Percentiles rank a stretch among this genome's conserved stretches.
Evolutionary conservation across 768 basidiomycete species (phyloP).

Genomic region (Porpolomopsis calyptriformis): DNA sequence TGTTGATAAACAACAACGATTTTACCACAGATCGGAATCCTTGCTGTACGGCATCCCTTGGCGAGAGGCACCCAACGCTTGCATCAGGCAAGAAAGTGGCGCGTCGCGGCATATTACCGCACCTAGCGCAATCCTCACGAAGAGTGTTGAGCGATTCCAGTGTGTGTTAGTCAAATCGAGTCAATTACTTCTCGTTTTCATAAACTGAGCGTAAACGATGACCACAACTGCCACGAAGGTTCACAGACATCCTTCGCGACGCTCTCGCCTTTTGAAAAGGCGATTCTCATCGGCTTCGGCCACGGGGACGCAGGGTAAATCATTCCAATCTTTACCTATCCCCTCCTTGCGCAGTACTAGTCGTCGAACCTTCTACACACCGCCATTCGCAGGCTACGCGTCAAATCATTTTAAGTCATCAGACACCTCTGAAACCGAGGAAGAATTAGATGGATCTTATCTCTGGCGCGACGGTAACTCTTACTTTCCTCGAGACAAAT

Average conservation of each 20-base stretch:
- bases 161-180: no score
- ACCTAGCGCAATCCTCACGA: no score
- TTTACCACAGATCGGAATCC: no score
- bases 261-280: constrained; percentile 5
- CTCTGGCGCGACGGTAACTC: neutral
- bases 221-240: neutral
- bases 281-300: constrained; percentile 7
- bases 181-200: no score
- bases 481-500: neutral
- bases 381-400: neutral
- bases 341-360: neutral
- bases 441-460: neutral
- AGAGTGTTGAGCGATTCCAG: no score
- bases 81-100: no score
- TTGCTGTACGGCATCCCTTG: no score
- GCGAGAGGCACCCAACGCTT: no score
- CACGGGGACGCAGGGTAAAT: neutral
- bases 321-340: neutral
- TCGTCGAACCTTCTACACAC: neutral
- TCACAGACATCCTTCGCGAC: neutral
- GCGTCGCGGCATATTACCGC: no score
- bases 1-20: no score
- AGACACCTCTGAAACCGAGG: neutral
- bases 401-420: constrained; percentile 1
- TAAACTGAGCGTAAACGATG: no score